Evolutionary conservation across 768 basidiomycete genomes (phyloP), one percentile per base, ranked within the genome.

Genomic region (Kwoniella heveanensis): DNA sequence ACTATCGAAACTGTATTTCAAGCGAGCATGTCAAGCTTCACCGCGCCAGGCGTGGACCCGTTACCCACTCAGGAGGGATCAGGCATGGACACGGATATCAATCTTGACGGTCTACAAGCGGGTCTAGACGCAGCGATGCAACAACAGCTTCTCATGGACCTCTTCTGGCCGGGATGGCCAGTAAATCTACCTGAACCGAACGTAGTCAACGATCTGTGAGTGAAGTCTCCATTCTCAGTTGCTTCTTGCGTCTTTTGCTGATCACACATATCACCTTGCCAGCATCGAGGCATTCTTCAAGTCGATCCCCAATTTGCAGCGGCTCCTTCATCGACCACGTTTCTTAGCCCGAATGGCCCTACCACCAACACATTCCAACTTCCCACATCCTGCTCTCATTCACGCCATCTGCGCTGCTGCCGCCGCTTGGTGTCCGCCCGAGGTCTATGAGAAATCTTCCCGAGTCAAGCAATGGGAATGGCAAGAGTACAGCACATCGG

Each of bases 401-500:
- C 91, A 93, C 74, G 90, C 90, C 15, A 88, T 94, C 48, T 92
- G 90, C 79, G 90, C 90, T 2, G 83, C 88, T 30, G 87, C 88
- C 21, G 88, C 89, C 65, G 60, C 67, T 9, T 76, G 74, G 74
- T 76, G 74, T 50, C 25, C 59, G 12, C 74, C 74, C 7, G 55
- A 37, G 12, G 29, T 67, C 25, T 67, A 64, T 25, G 66, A 57
- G 26, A 58, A 64, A 25, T 62, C 58, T 3, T n/a, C 50, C 25
- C 49, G 58, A 49, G 62, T 50, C 4, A 54, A 57, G 32, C 25
- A 22, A 49, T 49, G 48, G 48, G 10, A 22, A 19, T 49, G 25
- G 22, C 48, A 22, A 24, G 48, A 49, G 21, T 2, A 22, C 22
- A 39, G 5, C 13, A 37, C 54, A 21, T 21, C n/a, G 2, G 21